Conservation (phyloP, 192 early-diverging fungal species). For the Linnemannia elongata region DNA sequence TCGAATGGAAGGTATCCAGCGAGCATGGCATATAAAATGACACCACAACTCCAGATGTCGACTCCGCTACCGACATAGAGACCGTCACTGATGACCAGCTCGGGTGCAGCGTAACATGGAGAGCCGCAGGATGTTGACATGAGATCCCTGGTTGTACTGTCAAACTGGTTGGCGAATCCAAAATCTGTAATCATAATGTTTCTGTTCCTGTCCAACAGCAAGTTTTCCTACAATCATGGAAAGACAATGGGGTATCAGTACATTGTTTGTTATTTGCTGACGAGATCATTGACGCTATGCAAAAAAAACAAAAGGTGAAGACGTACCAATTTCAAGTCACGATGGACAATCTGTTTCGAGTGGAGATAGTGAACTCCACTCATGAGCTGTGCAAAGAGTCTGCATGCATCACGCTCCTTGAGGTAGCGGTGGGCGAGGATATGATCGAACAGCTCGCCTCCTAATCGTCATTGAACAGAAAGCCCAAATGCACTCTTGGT, state of each 20-base stretch:
- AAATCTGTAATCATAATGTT: slow-evolving; percentile 99
- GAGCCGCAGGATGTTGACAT: slow-evolving; percentile 97
- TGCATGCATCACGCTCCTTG: slow-evolving; percentile 91
- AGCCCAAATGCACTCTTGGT: neutral
- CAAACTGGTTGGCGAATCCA: slow-evolving; percentile 96
- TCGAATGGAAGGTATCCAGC: slow-evolving; percentile 92
- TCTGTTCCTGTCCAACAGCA: slow-evolving; percentile 91
- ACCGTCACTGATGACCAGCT: slow-evolving; percentile 96
- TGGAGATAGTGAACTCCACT: slow-evolving; percentile 96
- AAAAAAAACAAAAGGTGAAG: neutral
- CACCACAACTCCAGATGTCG: slow-evolving; percentile 99
- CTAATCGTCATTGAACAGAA: slow-evolving; percentile 48
- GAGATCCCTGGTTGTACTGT: slow-evolving; percentile 79
- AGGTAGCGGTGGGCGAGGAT: slow-evolving; percentile 97
- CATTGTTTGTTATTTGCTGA: neutral
- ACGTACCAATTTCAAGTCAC: slow-evolving; percentile 94
- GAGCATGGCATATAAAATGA: slow-evolving; percentile 95
- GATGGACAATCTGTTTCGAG: slow-evolving; percentile 93
- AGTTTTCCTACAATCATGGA: slow-evolving; percentile 79
- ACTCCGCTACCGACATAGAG: slow-evolving; percentile 96
- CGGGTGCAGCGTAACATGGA: slow-evolving; percentile 99
- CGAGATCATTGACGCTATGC: too few relatives aligned
- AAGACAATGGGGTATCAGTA: neutral
- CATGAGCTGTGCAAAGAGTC: slow-evolving; percentile 94
- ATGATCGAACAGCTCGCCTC: slow-evolving; percentile 97